Evolutionary conservation across 148 eudicot genomes (phyloP).

Genomic region (Dysphania ambrosioides): DNA sequence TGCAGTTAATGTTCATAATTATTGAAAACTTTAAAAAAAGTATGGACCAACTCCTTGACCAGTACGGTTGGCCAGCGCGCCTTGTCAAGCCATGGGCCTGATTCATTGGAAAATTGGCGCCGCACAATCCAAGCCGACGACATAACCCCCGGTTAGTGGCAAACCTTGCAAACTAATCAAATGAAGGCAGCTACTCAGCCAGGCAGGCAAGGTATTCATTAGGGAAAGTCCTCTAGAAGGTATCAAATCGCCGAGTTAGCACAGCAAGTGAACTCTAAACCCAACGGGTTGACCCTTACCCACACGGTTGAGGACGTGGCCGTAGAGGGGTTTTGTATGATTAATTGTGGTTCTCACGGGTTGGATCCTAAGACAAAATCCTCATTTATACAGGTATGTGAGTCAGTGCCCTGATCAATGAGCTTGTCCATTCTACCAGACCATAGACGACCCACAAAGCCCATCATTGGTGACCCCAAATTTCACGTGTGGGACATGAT

Average conservation of each 20-base stretch:
- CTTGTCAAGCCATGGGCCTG: no score
- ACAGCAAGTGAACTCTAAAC: slow-evolving; percentile 10
- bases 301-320: slow-evolving; percentile 36
- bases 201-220: slow-evolving; percentile 22
- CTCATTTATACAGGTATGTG: slow-evolving; percentile 42
- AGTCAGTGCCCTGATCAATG: slow-evolving; percentile 57
- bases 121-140: no score
- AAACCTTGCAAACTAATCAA: slow-evolving; percentile 4
- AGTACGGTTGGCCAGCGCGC: no score
- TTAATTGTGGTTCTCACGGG: slow-evolving; percentile 38
- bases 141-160: no score
- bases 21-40: no score
- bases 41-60: no score
- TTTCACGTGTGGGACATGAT: slow-evolving; percentile 50
- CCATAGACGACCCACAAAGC: slow-evolving; percentile 49
- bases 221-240: slow-evolving; percentile 21
- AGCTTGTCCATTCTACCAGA: slow-evolving; percentile 55
- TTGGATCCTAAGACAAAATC: slow-evolving; percentile 17
- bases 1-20: no score
- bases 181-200: no score
- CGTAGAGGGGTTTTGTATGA: slow-evolving; percentile 39
- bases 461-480: slow-evolving; percentile 52
- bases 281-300: slow-evolving; percentile 23
- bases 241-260: slow-evolving; percentile 16
- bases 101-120: no score